Percentiles rank a stretch among this genome's conserved stretches.
Evolutionary conservation across 208 protist genomes (phyloP).

Genomic region (Crithidia thermophila): DNA sequence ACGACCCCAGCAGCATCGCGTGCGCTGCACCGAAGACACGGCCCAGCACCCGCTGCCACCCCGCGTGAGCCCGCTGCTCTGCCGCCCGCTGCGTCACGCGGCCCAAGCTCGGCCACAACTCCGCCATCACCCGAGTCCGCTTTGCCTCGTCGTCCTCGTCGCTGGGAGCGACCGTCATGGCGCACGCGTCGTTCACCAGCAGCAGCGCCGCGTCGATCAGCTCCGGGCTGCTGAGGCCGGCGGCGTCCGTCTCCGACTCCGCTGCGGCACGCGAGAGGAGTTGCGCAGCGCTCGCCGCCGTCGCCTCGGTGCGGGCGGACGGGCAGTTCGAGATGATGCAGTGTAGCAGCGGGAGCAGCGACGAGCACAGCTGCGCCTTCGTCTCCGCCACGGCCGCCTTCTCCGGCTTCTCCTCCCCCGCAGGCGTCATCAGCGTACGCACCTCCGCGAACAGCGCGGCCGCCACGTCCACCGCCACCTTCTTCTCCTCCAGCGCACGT

Average conservation of each 20-base stretch:
- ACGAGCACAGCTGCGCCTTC: neutral
- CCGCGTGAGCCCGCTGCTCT: neutral
- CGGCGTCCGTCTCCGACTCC: neutral
- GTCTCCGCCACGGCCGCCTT: neutral
- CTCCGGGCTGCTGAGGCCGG: constrained; percentile 4
- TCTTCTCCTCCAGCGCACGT: neutral
- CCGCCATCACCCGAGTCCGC: constrained; percentile 3
- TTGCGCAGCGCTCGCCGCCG: constrained; percentile 7
- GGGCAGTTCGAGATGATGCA: constrained; percentile 3
- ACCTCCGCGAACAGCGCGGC: constrained; percentile 5
- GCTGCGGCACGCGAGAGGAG: constrained; percentile 1
- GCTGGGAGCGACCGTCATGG: neutral
- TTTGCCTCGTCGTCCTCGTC: constrained; percentile 8
- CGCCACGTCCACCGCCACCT: neutral
- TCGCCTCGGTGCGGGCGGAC: constrained; percentile 4
- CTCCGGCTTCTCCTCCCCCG: neutral
- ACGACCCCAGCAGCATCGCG: constrained; percentile 5
- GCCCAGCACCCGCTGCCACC: constrained; percentile 19
- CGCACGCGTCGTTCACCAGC: constrained; percentile 24
- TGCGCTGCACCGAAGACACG: constrained; percentile 14
- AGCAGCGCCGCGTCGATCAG: constrained; percentile 18
- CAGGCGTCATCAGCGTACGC: neutral
- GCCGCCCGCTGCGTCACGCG: neutral
- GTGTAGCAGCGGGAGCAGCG: constrained; percentile 25
- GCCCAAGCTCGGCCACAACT: constrained; percentile 12